These are phyloP conservation scores for Hyphopichia buzzinii DNA, from an alignment of 1,139 yeast species.

Conservation along the genomic window DNA sequence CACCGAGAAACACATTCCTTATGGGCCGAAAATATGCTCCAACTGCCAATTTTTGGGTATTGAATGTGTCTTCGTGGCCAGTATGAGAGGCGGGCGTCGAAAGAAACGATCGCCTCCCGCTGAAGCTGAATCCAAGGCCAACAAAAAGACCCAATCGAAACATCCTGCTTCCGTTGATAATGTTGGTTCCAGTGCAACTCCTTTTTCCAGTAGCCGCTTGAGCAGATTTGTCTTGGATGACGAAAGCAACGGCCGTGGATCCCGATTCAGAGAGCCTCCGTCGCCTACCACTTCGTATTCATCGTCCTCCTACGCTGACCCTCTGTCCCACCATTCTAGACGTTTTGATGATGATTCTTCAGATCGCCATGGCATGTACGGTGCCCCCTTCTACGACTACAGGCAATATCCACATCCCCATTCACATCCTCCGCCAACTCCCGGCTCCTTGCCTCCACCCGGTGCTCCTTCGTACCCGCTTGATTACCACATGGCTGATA, in stretches of 20 bases:
- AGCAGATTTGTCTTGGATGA: conserved; percentile 3
- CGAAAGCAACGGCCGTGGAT: neutral
- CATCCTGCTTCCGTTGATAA: neutral
- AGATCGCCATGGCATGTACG: neutral
- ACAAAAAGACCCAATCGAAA: neutral
- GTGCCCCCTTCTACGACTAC: neutral
- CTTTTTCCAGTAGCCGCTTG: neutral
- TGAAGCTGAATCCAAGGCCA: neutral
- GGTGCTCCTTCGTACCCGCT: neutral
- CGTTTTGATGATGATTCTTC: neutral
- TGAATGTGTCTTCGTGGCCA: conserved; percentile 57
- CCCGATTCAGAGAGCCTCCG: conserved; percentile 2
- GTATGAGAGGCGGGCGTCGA: conserved; percentile 60
- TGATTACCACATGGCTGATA: neutral
- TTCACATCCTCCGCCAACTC: neutral
- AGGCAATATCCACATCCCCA: neutral
- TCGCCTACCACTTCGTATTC: conserved; percentile 11
- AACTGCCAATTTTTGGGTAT: conserved; percentile 50
- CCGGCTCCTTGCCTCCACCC: neutral
- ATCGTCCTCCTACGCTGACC: conserved; percentile 2
- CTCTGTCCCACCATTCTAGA: neutral
- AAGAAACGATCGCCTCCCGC: conserved; percentile 21
- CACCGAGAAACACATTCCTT: conserved; percentile 13
- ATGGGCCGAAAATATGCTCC: conserved; percentile 35
- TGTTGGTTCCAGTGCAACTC: neutral